Percentiles rank a stretch among this genome's conserved stretches.
Conservation (phyloP, 2,329 filamentous ascomycete genomes). For the Fonsecaea nubica region DNA sequence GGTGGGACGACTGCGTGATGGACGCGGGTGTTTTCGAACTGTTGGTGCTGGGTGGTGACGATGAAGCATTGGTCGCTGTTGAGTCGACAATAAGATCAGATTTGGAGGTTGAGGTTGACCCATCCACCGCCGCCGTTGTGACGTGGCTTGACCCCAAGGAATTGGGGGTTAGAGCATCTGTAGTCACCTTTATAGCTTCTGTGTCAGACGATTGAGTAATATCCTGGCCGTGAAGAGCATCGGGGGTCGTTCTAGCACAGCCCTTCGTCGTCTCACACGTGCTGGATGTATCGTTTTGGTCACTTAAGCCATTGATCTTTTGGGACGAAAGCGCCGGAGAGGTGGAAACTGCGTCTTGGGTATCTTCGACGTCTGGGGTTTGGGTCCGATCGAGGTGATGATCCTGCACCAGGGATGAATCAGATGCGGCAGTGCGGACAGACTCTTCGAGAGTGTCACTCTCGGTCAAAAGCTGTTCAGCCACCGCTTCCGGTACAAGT, state of each 20-base stretch:
- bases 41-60: slow-evolving; percentile 12
- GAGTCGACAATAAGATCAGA: slow-evolving; percentile 21
- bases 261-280: background rate
- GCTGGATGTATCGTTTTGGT: background rate
- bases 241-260: background rate
- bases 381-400: background rate
- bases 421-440: slow-evolving; percentile 13
- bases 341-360: background rate
- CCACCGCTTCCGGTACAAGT: slow-evolving; percentile 27
- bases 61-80: slow-evolving; percentile 14
- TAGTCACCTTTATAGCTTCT: background rate
- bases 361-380: background rate
- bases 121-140: background rate
- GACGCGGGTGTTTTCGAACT: slow-evolving; percentile 45
- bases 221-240: background rate
- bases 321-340: background rate
- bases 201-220: background rate
- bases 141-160: background rate
- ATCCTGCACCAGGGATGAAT: background rate
- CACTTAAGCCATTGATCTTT: background rate
- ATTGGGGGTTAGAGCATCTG: background rate
- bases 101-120: slow-evolving; percentile 12
- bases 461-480: slow-evolving; percentile 36
- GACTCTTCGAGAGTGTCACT: slow-evolving; percentile 39
- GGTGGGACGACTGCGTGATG: slow-evolving; percentile 56